Conservation (phyloP, 1,284 basidiomycete genomes). For the Wallemia ichthyophaga region DNA sequence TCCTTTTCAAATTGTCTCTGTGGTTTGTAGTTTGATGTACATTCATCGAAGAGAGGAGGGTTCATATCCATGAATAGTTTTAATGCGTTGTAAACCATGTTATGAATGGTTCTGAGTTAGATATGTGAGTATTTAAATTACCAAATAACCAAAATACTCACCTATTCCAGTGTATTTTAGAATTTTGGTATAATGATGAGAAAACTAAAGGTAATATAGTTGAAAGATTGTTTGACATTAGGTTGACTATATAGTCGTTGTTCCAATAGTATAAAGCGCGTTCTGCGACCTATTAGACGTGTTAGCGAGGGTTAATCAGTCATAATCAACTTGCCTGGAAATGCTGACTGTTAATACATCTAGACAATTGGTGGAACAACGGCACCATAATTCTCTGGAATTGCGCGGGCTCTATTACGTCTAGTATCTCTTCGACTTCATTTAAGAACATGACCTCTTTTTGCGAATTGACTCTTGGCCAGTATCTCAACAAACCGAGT, state of each 20-base stretch:
- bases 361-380: conserved; percentile 75
- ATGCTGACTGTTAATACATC: conserved; percentile 97
- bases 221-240: conserved; percentile 87
- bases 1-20: conserved; percentile 25
- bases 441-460: conserved; percentile 99
- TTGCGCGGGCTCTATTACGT: conserved; percentile 87
- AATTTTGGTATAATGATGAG: conserved; percentile 88
- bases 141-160: conserved; percentile 18
- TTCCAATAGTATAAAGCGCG: conserved; percentile 88
- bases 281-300: too few relatives aligned
- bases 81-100: conserved; percentile 94
- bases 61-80: conserved; percentile 99
- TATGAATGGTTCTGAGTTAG: conserved; percentile 64
- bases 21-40: conserved; percentile 78
- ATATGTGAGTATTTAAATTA: conserved; percentile 4
- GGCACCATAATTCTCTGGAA: conserved; percentile 89
- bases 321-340: too few relatives aligned
- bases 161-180: conserved; percentile 95
- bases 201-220: conserved; percentile 86
- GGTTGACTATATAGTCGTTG: conserved; percentile 97
- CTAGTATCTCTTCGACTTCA: conserved; percentile 95
- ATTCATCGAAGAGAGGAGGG: conserved; percentile 74
- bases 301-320: too few relatives aligned
- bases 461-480: conserved; percentile 99
- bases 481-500: conserved; percentile 73